Percentiles rank a stretch among this genome's conserved stretches.
Evolutionary conservation across 768 basidiomycete genomes (phyloP).

Genomic region (Tylopilus plumbeoviolaceoides): DNA sequence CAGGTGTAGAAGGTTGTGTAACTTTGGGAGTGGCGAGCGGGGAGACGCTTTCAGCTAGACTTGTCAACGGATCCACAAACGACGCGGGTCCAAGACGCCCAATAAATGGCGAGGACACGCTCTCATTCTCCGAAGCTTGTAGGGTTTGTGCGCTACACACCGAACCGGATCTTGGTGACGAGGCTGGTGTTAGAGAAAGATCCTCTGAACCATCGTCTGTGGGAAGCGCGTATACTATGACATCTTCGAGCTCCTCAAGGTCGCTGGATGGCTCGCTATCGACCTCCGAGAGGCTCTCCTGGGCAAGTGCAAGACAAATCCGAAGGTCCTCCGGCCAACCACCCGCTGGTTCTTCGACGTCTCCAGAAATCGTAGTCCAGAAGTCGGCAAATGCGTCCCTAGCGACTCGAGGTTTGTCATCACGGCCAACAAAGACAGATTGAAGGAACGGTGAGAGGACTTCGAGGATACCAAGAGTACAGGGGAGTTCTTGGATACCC

Average conservation of each 20-base stretch:
- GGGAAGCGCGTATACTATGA: slow-evolving; percentile 2
- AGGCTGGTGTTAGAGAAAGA: slow-evolving; percentile 7
- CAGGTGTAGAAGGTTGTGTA: slow-evolving; percentile 29
- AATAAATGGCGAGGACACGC: slow-evolving; percentile 17
- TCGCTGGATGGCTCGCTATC: slow-evolving; percentile 25
- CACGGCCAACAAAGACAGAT: slow-evolving; percentile 53
- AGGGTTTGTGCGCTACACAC: slow-evolving; percentile 1
- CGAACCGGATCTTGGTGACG: slow-evolving; percentile 9
- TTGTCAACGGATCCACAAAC: not conserved
- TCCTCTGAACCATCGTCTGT: slow-evolving; percentile 3
- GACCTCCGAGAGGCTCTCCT: not conserved
- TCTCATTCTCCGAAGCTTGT: not conserved
- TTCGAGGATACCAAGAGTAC: slow-evolving; percentile 39
- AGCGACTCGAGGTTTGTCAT: slow-evolving; percentile 41
- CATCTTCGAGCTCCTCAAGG: slow-evolving; percentile 21
- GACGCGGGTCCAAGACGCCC: slow-evolving; percentile 27
- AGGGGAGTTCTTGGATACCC: slow-evolving; percentile 46
- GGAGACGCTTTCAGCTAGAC: slow-evolving; percentile 2
- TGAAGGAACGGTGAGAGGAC: slow-evolving; percentile 48
- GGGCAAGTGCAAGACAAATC: slow-evolving; percentile 27
- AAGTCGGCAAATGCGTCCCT: slow-evolving; percentile 56
- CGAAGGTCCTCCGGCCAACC: slow-evolving; percentile 55
- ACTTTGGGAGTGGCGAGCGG: not conserved
- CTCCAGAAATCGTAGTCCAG: slow-evolving; percentile 51
- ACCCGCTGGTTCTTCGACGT: slow-evolving; percentile 35